Evolutionary conservation across 371 early-diverging fungal genomes (phyloP).

Genomic region (Mucor velutinosus): DNA sequence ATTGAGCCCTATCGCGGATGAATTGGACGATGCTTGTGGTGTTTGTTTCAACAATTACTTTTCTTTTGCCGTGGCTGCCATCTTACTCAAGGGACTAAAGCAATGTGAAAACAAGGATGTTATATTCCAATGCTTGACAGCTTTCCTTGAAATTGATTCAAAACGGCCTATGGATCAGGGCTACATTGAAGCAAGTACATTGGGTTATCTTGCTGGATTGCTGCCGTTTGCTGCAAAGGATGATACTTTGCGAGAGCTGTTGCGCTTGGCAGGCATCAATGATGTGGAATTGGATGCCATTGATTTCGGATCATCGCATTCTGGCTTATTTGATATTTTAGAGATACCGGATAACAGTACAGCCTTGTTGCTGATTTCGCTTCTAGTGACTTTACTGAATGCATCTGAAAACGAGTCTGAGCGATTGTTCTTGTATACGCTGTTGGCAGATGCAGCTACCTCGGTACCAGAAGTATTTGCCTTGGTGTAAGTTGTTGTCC

Average conservation of each 20-base stretch:
- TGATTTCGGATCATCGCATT: constrained; percentile 53
- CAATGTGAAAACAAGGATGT: constrained; percentile 72
- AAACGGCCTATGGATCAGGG: constrained; percentile 51
- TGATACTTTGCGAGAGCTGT: constrained; percentile 60
- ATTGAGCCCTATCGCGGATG: constrained; percentile 62
- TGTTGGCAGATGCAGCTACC: constrained; percentile 79
- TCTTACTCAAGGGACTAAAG: constrained; percentile 81
- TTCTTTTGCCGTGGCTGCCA: constrained; percentile 82
- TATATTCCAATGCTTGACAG: constrained; percentile 69
- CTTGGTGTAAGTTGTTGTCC: constrained; percentile 61
- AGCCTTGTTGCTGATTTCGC: constrained; percentile 73
- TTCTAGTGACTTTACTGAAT: constrained; percentile 82
- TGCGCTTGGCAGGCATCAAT: constrained; percentile 62
- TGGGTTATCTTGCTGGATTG: constrained; percentile 79
- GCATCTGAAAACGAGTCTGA: constrained; percentile 85
- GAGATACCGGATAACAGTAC: constrained; percentile 73
- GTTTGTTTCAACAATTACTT: constrained; percentile 85
- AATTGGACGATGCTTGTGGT: constrained; percentile 74
- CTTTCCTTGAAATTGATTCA: constrained; percentile 73
- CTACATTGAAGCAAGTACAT: constrained; percentile 60
- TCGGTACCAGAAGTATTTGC: constrained; percentile 77
- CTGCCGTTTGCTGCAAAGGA: constrained; percentile 72
- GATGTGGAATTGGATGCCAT: constrained; percentile 54
- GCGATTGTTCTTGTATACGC: constrained; percentile 78
- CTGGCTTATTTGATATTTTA: constrained; percentile 67